phyloP scores from a whole-genome alignment of 2,329 filamentous ascomycete genomes.

The Fusarium sp. region DNA sequence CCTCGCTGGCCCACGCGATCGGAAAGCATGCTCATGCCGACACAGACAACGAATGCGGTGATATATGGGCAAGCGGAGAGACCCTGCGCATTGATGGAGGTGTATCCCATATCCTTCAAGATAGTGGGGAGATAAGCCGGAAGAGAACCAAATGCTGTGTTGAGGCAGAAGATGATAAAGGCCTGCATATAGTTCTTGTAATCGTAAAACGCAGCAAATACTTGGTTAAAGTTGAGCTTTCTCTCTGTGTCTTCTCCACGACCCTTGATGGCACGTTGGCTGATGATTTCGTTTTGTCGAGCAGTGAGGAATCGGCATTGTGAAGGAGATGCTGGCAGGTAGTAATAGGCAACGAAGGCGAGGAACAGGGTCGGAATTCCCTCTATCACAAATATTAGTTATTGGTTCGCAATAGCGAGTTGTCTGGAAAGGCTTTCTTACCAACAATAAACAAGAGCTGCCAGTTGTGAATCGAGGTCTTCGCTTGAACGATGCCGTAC shows the following conservation, averaged over 20 bases:
- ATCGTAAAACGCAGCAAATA: slow-evolving; percentile 58
- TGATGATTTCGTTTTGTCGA: slow-evolving; percentile 52
- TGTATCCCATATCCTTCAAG: neutral
- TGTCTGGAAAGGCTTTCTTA: too few species aligned
- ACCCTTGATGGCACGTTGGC: neutral
- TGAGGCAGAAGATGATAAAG: slow-evolving; percentile 56
- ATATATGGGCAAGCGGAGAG: neutral
- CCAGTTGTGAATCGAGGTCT: neutral
- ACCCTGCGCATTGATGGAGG: neutral
- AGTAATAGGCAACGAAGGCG: neutral
- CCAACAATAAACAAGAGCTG: neutral
- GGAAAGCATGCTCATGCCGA: neutral
- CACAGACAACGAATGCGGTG: neutral
- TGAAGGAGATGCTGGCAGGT: slow-evolving; percentile 72
- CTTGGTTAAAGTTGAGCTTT: slow-evolving; percentile 47
- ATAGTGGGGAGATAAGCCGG: slow-evolving; percentile 66
- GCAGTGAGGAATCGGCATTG: slow-evolving; percentile 70
- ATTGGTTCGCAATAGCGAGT: too few species aligned
- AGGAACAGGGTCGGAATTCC: neutral
- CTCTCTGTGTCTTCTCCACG: neutral
- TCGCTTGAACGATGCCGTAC: neutral
- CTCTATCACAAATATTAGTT: neutral
- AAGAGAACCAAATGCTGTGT: slow-evolving; percentile 52
- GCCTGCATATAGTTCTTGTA: slow-evolving; percentile 62
- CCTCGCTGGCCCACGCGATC: neutral